Percentiles rank a stretch among this genome's conserved stretches.
phyloP scores from a whole-genome alignment of 495 filamentous ascomycete genomes.

The Neurospora tetraspora region DNA sequence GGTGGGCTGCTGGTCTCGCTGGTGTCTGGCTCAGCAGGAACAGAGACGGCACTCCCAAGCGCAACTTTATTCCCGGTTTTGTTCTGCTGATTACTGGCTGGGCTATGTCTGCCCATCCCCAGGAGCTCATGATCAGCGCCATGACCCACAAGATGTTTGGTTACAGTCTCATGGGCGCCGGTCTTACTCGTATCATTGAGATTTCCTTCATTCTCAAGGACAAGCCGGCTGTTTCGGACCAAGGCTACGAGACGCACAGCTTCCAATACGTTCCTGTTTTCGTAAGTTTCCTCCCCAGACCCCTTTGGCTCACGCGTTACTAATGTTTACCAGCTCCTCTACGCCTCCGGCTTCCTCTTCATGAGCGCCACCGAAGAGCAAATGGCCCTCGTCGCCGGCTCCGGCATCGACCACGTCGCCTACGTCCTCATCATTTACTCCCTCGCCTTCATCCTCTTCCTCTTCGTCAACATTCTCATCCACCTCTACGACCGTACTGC shows the following conservation, averaged over 20 bases:
- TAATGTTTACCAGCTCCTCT: conserved; percentile 56
- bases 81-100: conserved; percentile 91
- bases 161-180: conserved; percentile 90
- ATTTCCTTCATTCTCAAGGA: conserved; percentile 81
- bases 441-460: conserved; percentile 79
- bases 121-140: conserved; percentile 69
- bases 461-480: conserved; percentile 78
- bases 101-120: conserved; percentile 85
- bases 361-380: conserved; percentile 97
- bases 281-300: conserved; percentile 43
- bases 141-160: conserved; percentile 90
- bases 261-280: conserved; percentile 91
- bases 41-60: conserved; percentile 72
- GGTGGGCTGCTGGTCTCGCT: conserved; percentile 88
- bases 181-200: conserved; percentile 76
- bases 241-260: conserved; percentile 54
- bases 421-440: conserved; percentile 89
- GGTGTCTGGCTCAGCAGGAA: conserved; percentile 86
- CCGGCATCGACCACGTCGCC: conserved; percentile 75
- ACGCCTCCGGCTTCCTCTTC: conserved; percentile 90
- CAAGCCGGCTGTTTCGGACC: conserved; percentile 46
- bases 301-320: not conserved
- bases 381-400: conserved; percentile 62
- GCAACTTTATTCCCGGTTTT: conserved; percentile 86
- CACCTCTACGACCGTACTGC: conserved; percentile 61